Base-by-base conservation (phyloP, 1,284 basidiomycete genomes). In the Apiotrichum akiyoshidainum region DNA sequence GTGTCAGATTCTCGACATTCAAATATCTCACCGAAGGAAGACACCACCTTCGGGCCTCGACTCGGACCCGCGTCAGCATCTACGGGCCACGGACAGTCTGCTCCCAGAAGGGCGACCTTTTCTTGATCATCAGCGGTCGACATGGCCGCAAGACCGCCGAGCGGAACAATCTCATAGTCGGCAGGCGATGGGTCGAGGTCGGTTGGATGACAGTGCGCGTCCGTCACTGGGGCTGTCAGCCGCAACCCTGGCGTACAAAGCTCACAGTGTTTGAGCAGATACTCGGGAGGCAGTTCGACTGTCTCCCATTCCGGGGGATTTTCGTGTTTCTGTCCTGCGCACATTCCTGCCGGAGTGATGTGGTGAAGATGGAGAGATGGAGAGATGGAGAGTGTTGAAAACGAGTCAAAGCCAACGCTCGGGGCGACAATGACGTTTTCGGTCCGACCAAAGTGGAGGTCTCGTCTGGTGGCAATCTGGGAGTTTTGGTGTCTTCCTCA, bases 181-280 rank as follows among this genome's bases (percentile, higher is more conserved):
- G 45, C 51, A 0, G 47, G 31, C 0, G 51, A 17, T 0, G 63
- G 48, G 0, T 40, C 5, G 14, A 71, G 67, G 59, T 80, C 79
- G 4, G 74, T 74, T 3, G 79, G 77, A 58, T 80, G 79, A 65
- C 78, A 79, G 49, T 80, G 79, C 0, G 75, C 77, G 58, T 80
- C 79, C 14, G 70, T 72, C 26, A 80, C 76, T 71, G 62, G 19
- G 37, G 6, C 19, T 22, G 17, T n/a, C 42, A 44, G 17, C 13
- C n/a, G 26, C 4, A 7, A 31, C 26, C 26, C 26, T 7, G 21
- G 26, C 12, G 34, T 33, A 12, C 37, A 13, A 16, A 2, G 61
- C 71, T 42, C 54, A 75, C 73, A 37, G 26, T 67, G 68, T 12
- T 26, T 39, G 21, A 75, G 57, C 37, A 75, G 59, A 48, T 70